Evolutionary conservation across 169 alveolate genomes (phyloP).

Genomic region (Babesia sp.): DNA sequence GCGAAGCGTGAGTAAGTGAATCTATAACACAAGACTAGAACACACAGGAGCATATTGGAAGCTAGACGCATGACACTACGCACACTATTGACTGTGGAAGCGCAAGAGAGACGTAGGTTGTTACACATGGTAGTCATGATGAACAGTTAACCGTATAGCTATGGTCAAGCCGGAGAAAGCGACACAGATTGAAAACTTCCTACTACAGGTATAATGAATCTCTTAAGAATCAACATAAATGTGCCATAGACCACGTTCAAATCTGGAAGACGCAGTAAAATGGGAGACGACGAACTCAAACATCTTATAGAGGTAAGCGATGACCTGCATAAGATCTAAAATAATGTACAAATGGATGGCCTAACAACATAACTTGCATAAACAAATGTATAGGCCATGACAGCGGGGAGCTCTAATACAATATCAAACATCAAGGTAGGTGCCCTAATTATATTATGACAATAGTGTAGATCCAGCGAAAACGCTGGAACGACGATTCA

Average conservation of each 20-base stretch:
- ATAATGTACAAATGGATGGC: too few relatives aligned
- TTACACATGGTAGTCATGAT: not conserved
- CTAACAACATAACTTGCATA: too few relatives aligned
- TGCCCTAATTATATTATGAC: not conserved
- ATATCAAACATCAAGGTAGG: conserved; percentile 22
- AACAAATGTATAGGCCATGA: conserved; percentile 1
- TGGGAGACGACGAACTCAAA: conserved; percentile 45
- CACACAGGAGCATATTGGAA: conserved; percentile 49
- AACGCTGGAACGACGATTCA: conserved; percentile 47
- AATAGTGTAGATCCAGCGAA: conserved; percentile 11
- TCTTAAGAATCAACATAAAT: not conserved
- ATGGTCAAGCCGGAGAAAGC: conserved; percentile 70
- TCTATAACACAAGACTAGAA: not conserved
- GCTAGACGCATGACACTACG: conserved; percentile 61
- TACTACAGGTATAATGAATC: conserved; percentile 50
- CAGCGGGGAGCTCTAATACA: not conserved
- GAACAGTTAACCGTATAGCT: conserved; percentile 62
- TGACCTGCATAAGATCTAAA: too few relatives aligned
- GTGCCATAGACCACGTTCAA: not conserved
- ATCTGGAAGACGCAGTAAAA: conserved; percentile 26
- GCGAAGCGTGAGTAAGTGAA: conserved; percentile 41
- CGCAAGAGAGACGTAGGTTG: conserved; percentile 64
- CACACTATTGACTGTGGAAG: conserved; percentile 60
- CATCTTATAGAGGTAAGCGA: conserved; percentile 57
- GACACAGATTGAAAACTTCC: conserved; percentile 43